Conservation (phyloP, 140 eudicot species). For the Artemisia princeps region DNA sequence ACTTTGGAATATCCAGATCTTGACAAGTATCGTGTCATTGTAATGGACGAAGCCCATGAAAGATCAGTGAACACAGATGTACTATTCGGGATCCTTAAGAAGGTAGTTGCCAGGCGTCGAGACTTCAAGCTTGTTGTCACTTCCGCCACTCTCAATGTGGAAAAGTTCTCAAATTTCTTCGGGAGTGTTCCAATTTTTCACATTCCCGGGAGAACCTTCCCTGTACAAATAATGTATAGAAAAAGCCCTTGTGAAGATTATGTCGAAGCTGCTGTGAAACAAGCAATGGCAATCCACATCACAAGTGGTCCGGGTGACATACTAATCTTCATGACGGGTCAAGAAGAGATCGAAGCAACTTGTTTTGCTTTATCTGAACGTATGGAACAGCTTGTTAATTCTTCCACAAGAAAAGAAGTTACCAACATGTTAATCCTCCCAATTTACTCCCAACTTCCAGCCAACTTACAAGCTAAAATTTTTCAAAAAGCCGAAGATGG, state of each 20-base stretch:
- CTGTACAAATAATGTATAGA: no score
- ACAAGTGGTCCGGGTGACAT: constrained; percentile 86
- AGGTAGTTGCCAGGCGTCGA: no score
- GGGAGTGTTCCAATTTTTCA: no score
- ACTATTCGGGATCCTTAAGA: no score
- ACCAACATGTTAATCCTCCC: constrained; percentile 78
- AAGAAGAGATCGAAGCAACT: constrained; percentile 81
- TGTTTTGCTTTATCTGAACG: constrained; percentile 75
- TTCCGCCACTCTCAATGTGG: no score
- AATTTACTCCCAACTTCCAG: constrained; percentile 88
- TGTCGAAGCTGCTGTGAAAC: constrained; percentile 91
- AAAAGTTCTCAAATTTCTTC: no score
- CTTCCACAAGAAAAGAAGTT: constrained; percentile 59
- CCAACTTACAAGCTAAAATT: constrained; percentile 77
- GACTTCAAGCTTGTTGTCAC: no score
- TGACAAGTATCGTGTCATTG: no score
- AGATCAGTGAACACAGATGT: no score
- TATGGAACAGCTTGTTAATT: constrained; percentile 60
- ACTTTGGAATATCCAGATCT: no score
- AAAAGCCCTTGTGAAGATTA: constrained; percentile 90
- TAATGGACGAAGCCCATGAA: no score
- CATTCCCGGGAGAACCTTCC: no score
- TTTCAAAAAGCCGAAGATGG: constrained; percentile 64
- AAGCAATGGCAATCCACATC: constrained; percentile 86
- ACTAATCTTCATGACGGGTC: constrained; percentile 93